Evolutionary conservation across 2,329 filamentous ascomycete species (phyloP).

Genomic region (Xylaria sp.): DNA sequence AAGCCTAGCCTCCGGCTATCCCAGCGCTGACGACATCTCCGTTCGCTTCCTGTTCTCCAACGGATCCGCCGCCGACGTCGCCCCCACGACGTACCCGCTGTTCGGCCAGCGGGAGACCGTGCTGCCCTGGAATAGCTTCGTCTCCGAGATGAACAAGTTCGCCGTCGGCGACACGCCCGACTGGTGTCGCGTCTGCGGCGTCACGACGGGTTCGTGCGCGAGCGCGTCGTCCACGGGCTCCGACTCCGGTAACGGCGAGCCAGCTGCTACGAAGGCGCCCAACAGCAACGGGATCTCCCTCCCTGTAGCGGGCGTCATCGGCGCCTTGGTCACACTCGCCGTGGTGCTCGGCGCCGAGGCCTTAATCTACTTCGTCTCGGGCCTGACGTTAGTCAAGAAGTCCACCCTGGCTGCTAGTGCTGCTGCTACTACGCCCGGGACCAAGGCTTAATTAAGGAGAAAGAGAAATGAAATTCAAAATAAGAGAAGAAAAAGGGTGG

Average conservation of each 20-base stretch:
- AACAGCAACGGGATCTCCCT: slow-evolving; percentile 66
- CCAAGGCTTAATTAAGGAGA: slow-evolving; percentile 36
- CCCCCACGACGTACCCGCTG: slow-evolving; percentile 63
- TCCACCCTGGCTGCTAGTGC: slow-evolving; percentile 47
- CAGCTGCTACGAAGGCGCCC: slow-evolving; percentile 33
- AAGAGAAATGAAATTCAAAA: background rate
- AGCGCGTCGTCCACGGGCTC: slow-evolving; percentile 44
- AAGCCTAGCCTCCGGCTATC: slow-evolving; percentile 59
- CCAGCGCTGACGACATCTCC: slow-evolving; percentile 58
- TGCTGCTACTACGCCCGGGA: slow-evolving; percentile 12
- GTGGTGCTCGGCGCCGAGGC: slow-evolving; percentile 59
- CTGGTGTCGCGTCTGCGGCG: slow-evolving; percentile 83
- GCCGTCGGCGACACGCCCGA: slow-evolving; percentile 69
- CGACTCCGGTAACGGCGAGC: slow-evolving; percentile 41
- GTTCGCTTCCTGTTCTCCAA: slow-evolving; percentile 72
- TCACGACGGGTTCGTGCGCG: slow-evolving; percentile 73
- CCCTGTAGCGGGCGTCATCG: slow-evolving; percentile 83
- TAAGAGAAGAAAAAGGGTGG: background rate
- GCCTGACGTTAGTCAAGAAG: slow-evolving; percentile 61
- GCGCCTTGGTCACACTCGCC: slow-evolving; percentile 71
- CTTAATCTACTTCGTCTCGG: slow-evolving; percentile 55
- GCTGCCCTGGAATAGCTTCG: slow-evolving; percentile 77
- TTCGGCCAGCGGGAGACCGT: slow-evolving; percentile 66
- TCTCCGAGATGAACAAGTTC: slow-evolving; percentile 69
- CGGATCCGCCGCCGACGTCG: slow-evolving; percentile 64